Evolutionary conservation across 306 rosid genomes (phyloP).

Genomic region (Leucaena leucocephala): DNA sequence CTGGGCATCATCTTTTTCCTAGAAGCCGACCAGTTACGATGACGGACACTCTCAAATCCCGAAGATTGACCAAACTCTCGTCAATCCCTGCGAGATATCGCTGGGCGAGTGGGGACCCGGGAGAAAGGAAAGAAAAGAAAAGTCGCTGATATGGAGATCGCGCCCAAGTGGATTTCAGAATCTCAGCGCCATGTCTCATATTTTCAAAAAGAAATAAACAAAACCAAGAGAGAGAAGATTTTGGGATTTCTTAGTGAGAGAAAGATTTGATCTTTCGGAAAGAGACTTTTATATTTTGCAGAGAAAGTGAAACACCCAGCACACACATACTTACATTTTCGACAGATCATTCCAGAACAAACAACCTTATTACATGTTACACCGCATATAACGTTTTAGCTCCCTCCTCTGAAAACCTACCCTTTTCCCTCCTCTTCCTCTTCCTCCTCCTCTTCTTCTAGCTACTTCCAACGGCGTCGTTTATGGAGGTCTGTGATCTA

Average conservation of each 20-base stretch:
- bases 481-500: constrained; percentile 42
- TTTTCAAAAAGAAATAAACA: constrained; percentile 34
- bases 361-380: constrained; percentile 34
- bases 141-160: constrained; percentile 49
- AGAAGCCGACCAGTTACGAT: constrained; percentile 34
- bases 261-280: constrained; percentile 74
- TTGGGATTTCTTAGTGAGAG: constrained; percentile 49
- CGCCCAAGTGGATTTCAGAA: constrained; percentile 85
- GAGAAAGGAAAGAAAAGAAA: constrained; percentile 28
- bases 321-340: background rate
- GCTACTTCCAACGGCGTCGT: constrained; percentile 42
- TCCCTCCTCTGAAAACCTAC: constrained; percentile 37
- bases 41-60: constrained; percentile 34
- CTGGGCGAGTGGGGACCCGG: background rate
- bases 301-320: background rate
- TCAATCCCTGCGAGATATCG: constrained; percentile 39
- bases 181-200: constrained; percentile 68
- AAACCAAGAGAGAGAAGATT: constrained; percentile 32
- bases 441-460: constrained; percentile 36
- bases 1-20: background rate
- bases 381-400: constrained; percentile 49
- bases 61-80: constrained; percentile 52
- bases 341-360: constrained; percentile 34
- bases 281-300: constrained; percentile 39
- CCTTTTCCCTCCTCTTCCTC: background rate